Conservation (phyloP, 163 green algal species). For the Prototheca stagnorum region DNA sequence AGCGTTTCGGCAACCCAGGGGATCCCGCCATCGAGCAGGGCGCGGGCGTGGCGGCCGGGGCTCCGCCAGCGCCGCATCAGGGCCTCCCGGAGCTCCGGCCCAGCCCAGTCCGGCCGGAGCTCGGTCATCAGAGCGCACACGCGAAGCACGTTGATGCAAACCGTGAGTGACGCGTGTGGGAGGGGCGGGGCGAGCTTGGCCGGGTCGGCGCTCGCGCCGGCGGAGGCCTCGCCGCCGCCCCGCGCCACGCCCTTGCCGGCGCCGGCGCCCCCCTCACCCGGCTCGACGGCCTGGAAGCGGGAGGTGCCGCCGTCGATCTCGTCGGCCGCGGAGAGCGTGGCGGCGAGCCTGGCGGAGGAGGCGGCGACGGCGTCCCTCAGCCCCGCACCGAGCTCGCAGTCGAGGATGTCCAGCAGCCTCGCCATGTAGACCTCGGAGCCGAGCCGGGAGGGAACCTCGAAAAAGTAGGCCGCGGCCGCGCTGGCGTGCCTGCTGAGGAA, state of each 20-base stretch:
- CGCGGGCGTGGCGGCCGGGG: constrained; percentile 5
- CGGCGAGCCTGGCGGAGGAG: background rate
- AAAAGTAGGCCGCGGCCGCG: constrained; percentile 42
- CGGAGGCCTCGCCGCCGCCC: background rate
- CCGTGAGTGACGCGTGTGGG: too few relatives aligned
- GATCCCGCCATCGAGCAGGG: background rate
- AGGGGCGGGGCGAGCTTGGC: too few relatives aligned
- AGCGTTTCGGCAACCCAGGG: too few relatives aligned
- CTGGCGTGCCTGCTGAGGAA: constrained; percentile 60
- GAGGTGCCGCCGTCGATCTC: too few relatives aligned
- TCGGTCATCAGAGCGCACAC: constrained; percentile 47
- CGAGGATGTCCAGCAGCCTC: constrained; percentile 48
- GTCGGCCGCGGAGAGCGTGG: too few relatives aligned
- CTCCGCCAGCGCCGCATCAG: constrained; percentile 47
- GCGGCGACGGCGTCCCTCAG: constrained; percentile 37
- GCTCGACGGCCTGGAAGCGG: too few relatives aligned
- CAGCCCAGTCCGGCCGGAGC: constrained; percentile 55
- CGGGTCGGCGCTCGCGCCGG: background rate
- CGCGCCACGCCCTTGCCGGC: too few relatives aligned
- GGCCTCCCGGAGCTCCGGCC: constrained; percentile 33
- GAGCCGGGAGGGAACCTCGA: constrained; percentile 17
- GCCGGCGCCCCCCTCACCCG: too few relatives aligned
- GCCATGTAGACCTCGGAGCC: constrained; percentile 40
- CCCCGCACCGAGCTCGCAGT: constrained; percentile 17
- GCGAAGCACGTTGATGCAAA: too few relatives aligned